Evolutionary conservation across 1,284 basidiomycete genomes (phyloP), one percentile per base, ranked within the genome.

Genomic region (Marasmius sp.): DNA sequence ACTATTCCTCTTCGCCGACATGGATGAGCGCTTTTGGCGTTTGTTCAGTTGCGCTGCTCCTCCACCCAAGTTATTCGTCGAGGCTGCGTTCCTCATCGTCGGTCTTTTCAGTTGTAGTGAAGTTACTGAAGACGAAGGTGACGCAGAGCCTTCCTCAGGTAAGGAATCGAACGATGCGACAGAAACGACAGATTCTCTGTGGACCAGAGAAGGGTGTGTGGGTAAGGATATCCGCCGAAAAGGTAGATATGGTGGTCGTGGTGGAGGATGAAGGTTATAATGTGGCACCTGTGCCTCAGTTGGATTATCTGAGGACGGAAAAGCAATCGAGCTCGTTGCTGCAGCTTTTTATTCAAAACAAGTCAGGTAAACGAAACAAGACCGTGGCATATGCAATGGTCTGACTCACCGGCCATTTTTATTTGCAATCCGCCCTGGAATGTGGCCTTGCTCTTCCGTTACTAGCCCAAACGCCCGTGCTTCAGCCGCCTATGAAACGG

Each of bases 181-280:
- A 69, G 88, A 91, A 61, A 82, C 82, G 11, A 89, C 79, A 0
- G 90, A 91, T 51, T 86, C 81, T 55, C 89, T 77, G 64, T 89
- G 77, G 33, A 80, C 69, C 14, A 82, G 64, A 54, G 81, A 80
- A 2, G 88, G 85, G 7, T 82, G 77, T 8, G 85, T 81, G 12
- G 91, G 91, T 8, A 92, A 76, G 14, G 91, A 92, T 63, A 92
- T 92, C 49, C 91, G 81, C 59, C 91, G 84, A 70, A 92, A 92
- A 10, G 90, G 89, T 66, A 83, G 80, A 68, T 86, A 77, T 1
- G 80, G 77, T 7, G 78, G 74, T 9, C 77, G 73, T 64, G 62
- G 65, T 8, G 66, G 64, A 10, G 67, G 66, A n/a, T 61, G 57
- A 8, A 61, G 65, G 41, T 63, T 66, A 16, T 41, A 34, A 20